phyloP scores from a whole-genome alignment of 148 eudicot species.

The Cornus controversa region DNA sequence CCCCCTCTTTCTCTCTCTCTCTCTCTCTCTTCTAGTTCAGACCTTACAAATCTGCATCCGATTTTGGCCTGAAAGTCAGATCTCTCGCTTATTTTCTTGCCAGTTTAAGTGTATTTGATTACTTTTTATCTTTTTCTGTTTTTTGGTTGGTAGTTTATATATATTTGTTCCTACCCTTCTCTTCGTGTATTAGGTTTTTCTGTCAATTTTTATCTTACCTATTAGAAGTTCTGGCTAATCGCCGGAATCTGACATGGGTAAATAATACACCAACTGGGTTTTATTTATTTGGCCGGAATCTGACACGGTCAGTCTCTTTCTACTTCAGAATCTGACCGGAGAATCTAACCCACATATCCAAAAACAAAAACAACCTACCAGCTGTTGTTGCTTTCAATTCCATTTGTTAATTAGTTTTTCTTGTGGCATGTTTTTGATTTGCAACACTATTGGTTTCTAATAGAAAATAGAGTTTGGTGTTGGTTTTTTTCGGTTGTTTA shows the following conservation, averaged over 20 bases:
- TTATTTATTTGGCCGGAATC: not conserved
- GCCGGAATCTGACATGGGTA: constrained; percentile 7
- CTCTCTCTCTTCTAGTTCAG: not conserved
- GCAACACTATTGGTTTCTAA: not conserved
- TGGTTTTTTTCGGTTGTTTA: not conserved
- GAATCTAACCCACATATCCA: not conserved
- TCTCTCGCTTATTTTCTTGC: not conserved
- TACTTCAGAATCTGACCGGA: not conserved
- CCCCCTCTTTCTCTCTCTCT: not conserved
- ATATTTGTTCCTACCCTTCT: not conserved
- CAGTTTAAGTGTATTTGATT: not conserved
- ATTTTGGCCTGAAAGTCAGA: constrained; percentile 2
- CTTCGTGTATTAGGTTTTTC: not conserved
- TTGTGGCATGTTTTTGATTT: not conserved
- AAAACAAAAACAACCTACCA: not conserved
- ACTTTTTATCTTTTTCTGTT: not conserved
- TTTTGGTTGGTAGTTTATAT: not conserved
- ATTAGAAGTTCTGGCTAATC: not conserved
- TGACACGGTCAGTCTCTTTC: not conserved
- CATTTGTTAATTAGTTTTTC: not conserved
- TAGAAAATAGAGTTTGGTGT: not conserved
- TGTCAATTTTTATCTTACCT: not conserved
- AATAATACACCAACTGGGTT: too few species aligned
- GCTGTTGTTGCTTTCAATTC: not conserved
- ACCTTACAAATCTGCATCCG: not conserved